Conservation (phyloP, 129 eudicot species). For the Pittosporum tobira region DNA sequence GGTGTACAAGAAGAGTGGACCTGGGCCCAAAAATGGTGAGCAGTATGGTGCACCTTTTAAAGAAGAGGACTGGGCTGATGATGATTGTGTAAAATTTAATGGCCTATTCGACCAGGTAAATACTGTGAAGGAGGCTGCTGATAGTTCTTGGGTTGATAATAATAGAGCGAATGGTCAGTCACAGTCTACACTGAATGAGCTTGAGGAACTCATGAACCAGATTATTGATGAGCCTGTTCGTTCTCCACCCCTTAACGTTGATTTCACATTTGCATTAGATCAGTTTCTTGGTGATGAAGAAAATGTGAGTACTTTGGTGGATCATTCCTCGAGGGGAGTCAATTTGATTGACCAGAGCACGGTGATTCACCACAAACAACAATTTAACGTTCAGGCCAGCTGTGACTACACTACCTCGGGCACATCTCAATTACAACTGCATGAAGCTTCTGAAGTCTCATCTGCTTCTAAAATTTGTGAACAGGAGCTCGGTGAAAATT, state of each 20-base stretch:
- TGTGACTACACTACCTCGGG: slow-evolving; percentile 32
- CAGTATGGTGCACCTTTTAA: slow-evolving; percentile 80
- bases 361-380: slow-evolving; percentile 9
- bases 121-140: slow-evolving; percentile 10
- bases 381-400: slow-evolving; percentile 19
- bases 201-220: slow-evolving; percentile 36
- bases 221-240: slow-evolving; percentile 26
- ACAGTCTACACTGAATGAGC: slow-evolving; percentile 18
- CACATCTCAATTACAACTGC: slow-evolving; percentile 16
- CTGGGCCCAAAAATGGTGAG: slow-evolving; percentile 77
- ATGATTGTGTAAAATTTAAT: slow-evolving; percentile 14
- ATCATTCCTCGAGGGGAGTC: slow-evolving; percentile 16
- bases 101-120: slow-evolving; percentile 15
- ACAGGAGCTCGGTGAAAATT: slow-evolving; percentile 24
- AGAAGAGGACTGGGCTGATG: slow-evolving; percentile 78
- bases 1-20: slow-evolving; percentile 68
- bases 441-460: slow-evolving; percentile 39
- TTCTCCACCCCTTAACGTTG: slow-evolving; percentile 19
- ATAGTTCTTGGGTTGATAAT: slow-evolving; percentile 12
- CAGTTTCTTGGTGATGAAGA: slow-evolving; percentile 24
- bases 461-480: slow-evolving; percentile 12
- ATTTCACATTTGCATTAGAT: slow-evolving; percentile 6
- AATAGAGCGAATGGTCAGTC: neutral
- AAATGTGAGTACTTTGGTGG: slow-evolving; percentile 18
- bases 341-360: slow-evolving; percentile 3